A percentile compares a stretch with the other conserved stretches of the same genome.
Evolutionary conservation across 257 asterid genomes (phyloP).

Genomic region (Solanum pennellii): DNA sequence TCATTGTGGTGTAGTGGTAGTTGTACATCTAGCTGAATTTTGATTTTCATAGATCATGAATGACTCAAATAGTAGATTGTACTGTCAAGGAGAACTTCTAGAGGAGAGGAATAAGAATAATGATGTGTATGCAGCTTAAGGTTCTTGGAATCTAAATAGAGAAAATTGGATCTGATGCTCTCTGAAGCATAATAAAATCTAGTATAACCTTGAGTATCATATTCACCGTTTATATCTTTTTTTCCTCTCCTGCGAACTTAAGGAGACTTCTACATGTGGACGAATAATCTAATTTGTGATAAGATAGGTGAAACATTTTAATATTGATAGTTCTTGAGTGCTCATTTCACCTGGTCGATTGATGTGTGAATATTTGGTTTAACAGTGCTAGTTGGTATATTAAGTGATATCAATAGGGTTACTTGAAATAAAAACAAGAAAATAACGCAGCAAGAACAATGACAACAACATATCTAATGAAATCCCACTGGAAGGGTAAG

Average conservation of each 20-base stretch:
- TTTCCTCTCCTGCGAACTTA: background rate
- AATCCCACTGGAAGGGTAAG: background rate
- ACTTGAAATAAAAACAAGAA: background rate
- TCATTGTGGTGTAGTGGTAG: background rate
- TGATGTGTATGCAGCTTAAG: background rate
- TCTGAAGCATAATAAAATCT: background rate
- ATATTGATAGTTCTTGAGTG: background rate
- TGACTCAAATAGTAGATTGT: background rate
- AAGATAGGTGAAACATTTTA: background rate
- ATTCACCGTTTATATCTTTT: background rate
- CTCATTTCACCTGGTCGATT: background rate
- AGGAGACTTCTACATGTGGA: background rate
- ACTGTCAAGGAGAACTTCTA: background rate
- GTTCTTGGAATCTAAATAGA: background rate
- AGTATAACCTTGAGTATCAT: background rate
- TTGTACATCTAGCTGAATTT: background rate
- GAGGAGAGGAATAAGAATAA: background rate
- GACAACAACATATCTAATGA: background rate
- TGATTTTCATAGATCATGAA: background rate
- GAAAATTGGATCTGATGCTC: background rate
- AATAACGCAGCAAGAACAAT: background rate
- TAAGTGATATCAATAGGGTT: background rate
- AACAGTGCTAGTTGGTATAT: background rate
- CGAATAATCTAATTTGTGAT: background rate
- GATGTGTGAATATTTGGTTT: background rate